Evolutionary conservation across 2,329 filamentous ascomycete genomes (phyloP).

Genomic region (Dichotomopilus funicola): DNA sequence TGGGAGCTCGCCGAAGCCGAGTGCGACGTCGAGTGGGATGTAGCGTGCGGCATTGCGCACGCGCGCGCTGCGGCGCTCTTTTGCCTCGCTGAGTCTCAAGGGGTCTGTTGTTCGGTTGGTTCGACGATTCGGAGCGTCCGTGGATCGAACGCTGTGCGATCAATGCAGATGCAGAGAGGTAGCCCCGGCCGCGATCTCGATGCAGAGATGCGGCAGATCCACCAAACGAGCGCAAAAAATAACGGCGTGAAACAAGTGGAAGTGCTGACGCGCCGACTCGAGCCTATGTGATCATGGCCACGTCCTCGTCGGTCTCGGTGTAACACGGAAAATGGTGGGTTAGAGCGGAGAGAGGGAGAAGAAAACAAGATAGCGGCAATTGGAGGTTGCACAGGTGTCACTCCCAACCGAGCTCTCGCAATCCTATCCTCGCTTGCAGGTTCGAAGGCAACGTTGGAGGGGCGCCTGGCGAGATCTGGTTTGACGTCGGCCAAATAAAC

Average conservation of each 20-base stretch:
- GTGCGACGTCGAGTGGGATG: slow-evolving; percentile 15
- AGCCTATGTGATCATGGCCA: slow-evolving; percentile 15
- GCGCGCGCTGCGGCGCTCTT: background rate
- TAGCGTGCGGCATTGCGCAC: slow-evolving; percentile 36
- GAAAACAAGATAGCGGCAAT: slow-evolving; percentile 6
- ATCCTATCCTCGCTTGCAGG: background rate
- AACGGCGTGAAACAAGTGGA: slow-evolving; percentile 2
- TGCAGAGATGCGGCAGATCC: too few relatives aligned
- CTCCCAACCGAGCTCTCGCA: background rate
- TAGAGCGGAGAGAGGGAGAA: background rate
- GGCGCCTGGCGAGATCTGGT: background rate
- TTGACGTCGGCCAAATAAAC: slow-evolving; percentile 12
- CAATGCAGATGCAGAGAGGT: background rate
- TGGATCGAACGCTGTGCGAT: background rate
- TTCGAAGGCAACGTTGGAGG: background rate
- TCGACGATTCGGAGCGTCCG: background rate
- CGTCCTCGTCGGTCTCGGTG: background rate
- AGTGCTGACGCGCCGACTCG: slow-evolving; percentile 6
- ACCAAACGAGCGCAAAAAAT: background rate
- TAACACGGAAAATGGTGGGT: background rate
- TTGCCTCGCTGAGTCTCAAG: too few relatives aligned
- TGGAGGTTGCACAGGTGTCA: slow-evolving; percentile 6
- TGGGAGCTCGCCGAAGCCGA: slow-evolving; percentile 20
- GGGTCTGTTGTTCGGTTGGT: too few relatives aligned
- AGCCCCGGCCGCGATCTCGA: too few relatives aligned